Conservation (phyloP, 331 rosid species). For the Malus hybrid region DNA sequence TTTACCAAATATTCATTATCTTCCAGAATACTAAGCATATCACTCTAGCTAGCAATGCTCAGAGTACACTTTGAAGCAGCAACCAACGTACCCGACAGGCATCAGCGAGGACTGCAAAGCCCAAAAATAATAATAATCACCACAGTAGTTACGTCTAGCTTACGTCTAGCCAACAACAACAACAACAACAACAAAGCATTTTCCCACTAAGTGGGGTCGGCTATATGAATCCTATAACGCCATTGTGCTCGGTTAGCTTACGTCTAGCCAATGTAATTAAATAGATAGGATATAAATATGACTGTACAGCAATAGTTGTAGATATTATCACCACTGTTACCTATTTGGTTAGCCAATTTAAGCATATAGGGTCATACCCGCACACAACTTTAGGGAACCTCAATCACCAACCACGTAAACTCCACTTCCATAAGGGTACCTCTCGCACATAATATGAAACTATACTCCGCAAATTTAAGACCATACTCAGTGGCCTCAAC, state of each 20-base stretch:
- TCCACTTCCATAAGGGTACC: background rate
- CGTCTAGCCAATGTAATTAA: background rate
- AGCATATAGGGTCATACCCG: background rate
- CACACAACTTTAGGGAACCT: background rate
- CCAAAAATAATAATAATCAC: background rate
- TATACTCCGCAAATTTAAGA: background rate
- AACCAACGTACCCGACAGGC: constrained; percentile 1
- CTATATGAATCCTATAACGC: no score
- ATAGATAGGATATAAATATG: constrained; percentile 6
- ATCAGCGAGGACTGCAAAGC: constrained; percentile 60
- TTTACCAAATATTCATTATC: background rate
- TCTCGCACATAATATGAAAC: background rate
- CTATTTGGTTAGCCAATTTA: background rate
- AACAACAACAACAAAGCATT: no score
- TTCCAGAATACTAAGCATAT: constrained; percentile 4
- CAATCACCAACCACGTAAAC: background rate
- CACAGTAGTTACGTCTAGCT: no score
- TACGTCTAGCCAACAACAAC: no score
- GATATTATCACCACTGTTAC: background rate
- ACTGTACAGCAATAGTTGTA: constrained; percentile 27
- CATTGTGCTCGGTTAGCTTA: no score
- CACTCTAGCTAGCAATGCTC: constrained; percentile 2
- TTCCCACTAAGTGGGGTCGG: no score
- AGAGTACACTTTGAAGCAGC: background rate
- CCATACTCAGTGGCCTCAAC: background rate